Evolutionary conservation across 2,329 filamentous ascomycete species (phyloP).

Genomic region (Achaetomium macrosporum): DNA sequence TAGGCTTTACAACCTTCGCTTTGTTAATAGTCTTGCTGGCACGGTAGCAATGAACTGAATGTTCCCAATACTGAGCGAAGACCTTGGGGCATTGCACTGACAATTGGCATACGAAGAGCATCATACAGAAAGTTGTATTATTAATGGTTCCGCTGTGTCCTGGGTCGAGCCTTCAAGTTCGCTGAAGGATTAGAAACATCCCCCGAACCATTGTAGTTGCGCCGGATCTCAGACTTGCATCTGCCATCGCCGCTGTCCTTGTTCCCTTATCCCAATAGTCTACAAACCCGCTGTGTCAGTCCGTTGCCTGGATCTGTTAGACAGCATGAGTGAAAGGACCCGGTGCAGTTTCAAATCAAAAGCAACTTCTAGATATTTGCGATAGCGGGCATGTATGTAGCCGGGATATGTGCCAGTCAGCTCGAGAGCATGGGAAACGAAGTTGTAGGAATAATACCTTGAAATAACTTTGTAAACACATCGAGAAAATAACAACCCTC

Average conservation of each 20-base stretch:
- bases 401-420: slow-evolving; percentile 3
- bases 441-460: slow-evolving; percentile 12
- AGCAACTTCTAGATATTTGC: not conserved
- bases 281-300: not conserved
- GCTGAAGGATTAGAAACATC: too few species aligned
- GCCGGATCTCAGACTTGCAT: not conserved
- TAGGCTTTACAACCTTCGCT: too few species aligned
- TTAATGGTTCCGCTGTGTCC: too few species aligned
- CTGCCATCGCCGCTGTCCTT: not conserved
- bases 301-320: not conserved
- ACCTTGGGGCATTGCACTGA: too few species aligned
- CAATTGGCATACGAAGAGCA: too few species aligned
- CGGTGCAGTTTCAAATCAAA: not conserved
- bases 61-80: too few species aligned
- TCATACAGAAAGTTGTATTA: too few species aligned
- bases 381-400: not conserved
- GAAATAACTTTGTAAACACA: slow-evolving; percentile 8
- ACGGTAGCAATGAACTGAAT: too few species aligned
- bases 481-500: slow-evolving; percentile 15
- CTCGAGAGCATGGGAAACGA: slow-evolving; percentile 3
- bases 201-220: not conserved
- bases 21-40: too few species aligned
- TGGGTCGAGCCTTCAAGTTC: too few species aligned
- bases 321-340: not conserved
- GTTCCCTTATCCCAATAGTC: not conserved